Percentiles rank a stretch among this genome's conserved stretches.
Conservation (phyloP, 495 filamentous ascomycete genomes). For the Aspergillus taichungensis region DNA sequence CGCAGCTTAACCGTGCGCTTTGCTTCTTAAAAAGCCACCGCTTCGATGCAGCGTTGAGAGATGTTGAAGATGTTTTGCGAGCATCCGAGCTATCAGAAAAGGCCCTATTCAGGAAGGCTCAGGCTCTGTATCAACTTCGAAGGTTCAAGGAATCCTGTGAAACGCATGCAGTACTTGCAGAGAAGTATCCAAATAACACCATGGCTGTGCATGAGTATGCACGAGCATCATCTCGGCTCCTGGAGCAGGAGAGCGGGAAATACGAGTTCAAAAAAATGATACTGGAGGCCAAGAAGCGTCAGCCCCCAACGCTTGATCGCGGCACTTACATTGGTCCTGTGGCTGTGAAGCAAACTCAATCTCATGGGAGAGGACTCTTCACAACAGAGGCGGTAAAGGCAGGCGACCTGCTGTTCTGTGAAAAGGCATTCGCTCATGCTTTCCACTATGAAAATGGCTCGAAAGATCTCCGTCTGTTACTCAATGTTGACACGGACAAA, state of each 20-base stretch:
- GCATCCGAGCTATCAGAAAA: slow-evolving; percentile 28
- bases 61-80: slow-evolving; percentile 27
- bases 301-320: slow-evolving; percentile 33
- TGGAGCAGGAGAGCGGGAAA: slow-evolving; percentile 18
- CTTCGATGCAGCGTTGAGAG: slow-evolving; percentile 39
- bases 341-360: slow-evolving; percentile 11
- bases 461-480: slow-evolving; percentile 15
- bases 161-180: slow-evolving; percentile 11
- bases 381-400: slow-evolving; percentile 37
- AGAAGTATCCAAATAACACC: slow-evolving; percentile 18
- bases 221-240: slow-evolving; percentile 13
- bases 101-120: slow-evolving; percentile 35
- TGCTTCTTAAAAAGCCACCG: slow-evolving; percentile 31
- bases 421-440: slow-evolving; percentile 44
- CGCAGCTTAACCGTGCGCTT: slow-evolving; percentile 37
- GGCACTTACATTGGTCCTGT: slow-evolving; percentile 35
- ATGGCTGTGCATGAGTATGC: slow-evolving; percentile 8
- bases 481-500: slow-evolving; percentile 23
- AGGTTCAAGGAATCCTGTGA: slow-evolving; percentile 29
- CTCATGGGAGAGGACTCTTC: slow-evolving; percentile 39
- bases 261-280: slow-evolving; percentile 39
- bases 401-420: slow-evolving; percentile 46
- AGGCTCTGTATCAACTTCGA: slow-evolving; percentile 38
- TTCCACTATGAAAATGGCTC: slow-evolving; percentile 8
- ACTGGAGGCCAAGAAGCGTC: slow-evolving; percentile 20